phyloP scores from a whole-genome alignment of 2,329 filamentous ascomycete genomes.

The Plenodomus tracheiphilus region DNA sequence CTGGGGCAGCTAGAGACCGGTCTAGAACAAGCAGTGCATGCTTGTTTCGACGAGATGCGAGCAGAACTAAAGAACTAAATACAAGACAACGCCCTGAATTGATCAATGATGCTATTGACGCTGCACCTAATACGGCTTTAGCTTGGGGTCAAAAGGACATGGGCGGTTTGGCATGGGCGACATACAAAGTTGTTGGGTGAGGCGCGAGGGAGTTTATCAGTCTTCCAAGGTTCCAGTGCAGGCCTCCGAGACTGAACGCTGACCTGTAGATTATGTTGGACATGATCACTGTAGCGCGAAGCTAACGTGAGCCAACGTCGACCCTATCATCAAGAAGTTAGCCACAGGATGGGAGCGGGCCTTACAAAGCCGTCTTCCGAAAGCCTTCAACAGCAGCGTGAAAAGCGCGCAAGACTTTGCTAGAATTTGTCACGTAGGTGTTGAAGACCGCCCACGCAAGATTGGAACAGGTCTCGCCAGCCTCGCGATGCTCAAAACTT shows the following conservation, averaged over 20 bases:
- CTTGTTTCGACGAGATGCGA: slow-evolving; percentile 46
- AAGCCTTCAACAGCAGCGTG: slow-evolving; percentile 45
- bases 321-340: slow-evolving; percentile 47
- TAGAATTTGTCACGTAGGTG: slow-evolving; percentile 48
- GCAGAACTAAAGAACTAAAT: slow-evolving; percentile 51
- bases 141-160: slow-evolving; percentile 45
- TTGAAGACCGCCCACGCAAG: slow-evolving; percentile 46
- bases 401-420: slow-evolving; percentile 38
- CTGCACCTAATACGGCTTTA: slow-evolving; percentile 37
- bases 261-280: slow-evolving; percentile 32
- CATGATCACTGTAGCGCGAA: not conserved
- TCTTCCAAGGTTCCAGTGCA: slow-evolving; percentile 28
- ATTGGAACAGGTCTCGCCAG: slow-evolving; percentile 47
- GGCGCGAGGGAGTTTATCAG: slow-evolving; percentile 54
- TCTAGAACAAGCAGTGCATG: slow-evolving; percentile 47
- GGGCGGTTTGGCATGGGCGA: slow-evolving; percentile 56
- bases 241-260: slow-evolving; percentile 48
- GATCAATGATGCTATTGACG: slow-evolving; percentile 45
- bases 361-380: slow-evolving; percentile 50
- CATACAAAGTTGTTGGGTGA: slow-evolving; percentile 62
- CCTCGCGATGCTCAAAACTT: slow-evolving; percentile 46
- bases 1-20: slow-evolving; percentile 47
- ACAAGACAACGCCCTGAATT: slow-evolving; percentile 49
- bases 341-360: slow-evolving; percentile 49
- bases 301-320: slow-evolving; percentile 11